Base-by-base conservation (phyloP, 1,284 basidiomycete species). In the Schizopora paradoxa region DNA sequence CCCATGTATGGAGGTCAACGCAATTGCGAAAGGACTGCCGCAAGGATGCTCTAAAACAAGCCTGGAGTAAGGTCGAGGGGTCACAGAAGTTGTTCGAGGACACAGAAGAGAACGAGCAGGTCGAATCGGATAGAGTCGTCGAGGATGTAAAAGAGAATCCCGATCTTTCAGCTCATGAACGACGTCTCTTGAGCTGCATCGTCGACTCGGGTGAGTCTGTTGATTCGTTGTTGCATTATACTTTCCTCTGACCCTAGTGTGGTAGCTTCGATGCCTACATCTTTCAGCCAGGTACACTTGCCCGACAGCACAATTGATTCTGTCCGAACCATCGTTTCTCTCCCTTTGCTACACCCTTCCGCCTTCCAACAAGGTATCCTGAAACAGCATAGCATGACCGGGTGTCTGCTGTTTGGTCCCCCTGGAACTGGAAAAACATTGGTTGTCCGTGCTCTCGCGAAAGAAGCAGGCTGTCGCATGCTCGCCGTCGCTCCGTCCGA, bases 371-470 rank as follows among this genome's bases (percentile, higher is more conserved):
- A 83, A 59, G 93, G 94, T 41, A 88, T 98, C 46, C 71, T 97
- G 29, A 94, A 91, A 61, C 83, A 91, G 52, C 90, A 95, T 58
- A 76, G 82, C 10, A 92, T 93, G 74, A 85, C 80, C 5, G 91
- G 91, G 2, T 91, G 88, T 53, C 74, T 94, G 48, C 66, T 95
- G 13, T 93, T 94, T 62, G 91, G 91, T 4, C 93, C 94, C 45
- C 87, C 91, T 2, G 91, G 91, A 34, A 94, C 91, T 4, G 91
- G 91, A 5, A 95, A 95, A 66, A 94, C 91, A 0, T 69, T 95
- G 11, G 75, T 92, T 7, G 92, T 93, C 1, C 79, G 91, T 35
- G 94, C 94, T 5, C 74, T 98, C 3, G 94, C 94, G 0, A 89
- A 86, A 57, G 91, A 94, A 62, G 89, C 88, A 36, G 91, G 90